These are phyloP conservation scores for Xanthoconium stramineum DNA, from an alignment of 768 basidiomycete species.

Conservation along the genomic window DNA sequence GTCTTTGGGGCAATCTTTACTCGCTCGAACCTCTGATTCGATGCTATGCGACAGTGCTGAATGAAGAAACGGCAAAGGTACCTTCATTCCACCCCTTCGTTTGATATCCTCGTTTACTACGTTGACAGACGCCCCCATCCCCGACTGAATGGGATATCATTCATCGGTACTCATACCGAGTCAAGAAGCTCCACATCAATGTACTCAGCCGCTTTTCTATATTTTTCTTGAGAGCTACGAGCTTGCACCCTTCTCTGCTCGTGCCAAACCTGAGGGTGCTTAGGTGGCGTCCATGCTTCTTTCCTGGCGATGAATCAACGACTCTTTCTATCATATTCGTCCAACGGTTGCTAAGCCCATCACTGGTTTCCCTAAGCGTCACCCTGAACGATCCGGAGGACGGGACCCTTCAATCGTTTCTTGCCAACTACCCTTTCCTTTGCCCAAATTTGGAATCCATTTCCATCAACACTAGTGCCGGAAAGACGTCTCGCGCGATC, in stretches of 20 bases:
- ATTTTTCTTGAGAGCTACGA: background rate
- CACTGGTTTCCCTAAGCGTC: background rate
- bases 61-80: background rate
- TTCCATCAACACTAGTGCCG: background rate
- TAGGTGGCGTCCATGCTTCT: background rate
- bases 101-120: too few relatives aligned
- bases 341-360: background rate
- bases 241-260: background rate
- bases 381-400: background rate
- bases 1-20: background rate
- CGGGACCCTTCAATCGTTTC: background rate
- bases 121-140: background rate
- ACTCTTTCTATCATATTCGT: background rate
- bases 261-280: conserved; percentile 1
- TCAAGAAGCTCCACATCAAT: background rate
- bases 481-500: too few relatives aligned
- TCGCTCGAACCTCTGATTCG: background rate
- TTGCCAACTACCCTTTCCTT: background rate
- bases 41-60: background rate
- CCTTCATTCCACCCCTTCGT: background rate
- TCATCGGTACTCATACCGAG: background rate
- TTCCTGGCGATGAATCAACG: background rate
- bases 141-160: background rate
- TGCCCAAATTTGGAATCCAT: background rate
- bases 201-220: too few relatives aligned